A percentile compares a stretch with the other conserved stretches of the same genome.
Evolutionary conservation across 1,284 basidiomycete genomes (phyloP).

Genomic region (Boletellus dicymbophilus): DNA sequence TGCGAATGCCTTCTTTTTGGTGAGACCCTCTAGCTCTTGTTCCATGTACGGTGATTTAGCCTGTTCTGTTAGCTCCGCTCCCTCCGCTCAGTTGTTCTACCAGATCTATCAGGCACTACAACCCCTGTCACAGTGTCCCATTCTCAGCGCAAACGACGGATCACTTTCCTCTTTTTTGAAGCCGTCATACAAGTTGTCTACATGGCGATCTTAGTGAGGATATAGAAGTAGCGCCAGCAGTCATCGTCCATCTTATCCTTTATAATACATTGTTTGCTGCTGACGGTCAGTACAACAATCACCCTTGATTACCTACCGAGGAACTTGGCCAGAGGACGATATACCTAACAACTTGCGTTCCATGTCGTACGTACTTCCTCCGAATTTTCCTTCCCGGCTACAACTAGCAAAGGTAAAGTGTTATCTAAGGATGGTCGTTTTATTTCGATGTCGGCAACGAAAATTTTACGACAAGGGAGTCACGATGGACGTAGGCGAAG

Average conservation of each 20-base stretch:
- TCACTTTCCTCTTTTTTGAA: constrained; percentile 81
- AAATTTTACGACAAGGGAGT: constrained; percentile 1
- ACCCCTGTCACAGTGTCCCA: constrained; percentile 70
- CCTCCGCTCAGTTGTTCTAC: constrained; percentile 87
- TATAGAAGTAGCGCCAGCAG: constrained; percentile 32
- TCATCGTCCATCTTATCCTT: neutral
- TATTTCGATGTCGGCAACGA: too few species aligned
- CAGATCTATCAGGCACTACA: constrained; percentile 43
- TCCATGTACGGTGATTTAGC: neutral
- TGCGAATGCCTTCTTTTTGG: constrained; percentile 94
- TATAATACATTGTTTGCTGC: constrained; percentile 5
- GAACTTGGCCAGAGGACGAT: too few species aligned
- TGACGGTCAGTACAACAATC: too few species aligned
- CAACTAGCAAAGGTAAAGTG: too few species aligned
- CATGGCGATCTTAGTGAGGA: constrained; percentile 76
- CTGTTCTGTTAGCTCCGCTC: constrained; percentile 72
- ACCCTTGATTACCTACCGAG: too few species aligned
- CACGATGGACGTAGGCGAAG: constrained; percentile 13
- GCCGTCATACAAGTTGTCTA: constrained; percentile 80
- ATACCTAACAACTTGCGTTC: too few species aligned
- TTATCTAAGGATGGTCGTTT: too few species aligned
- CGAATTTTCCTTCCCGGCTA: too few species aligned
- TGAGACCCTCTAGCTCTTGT: constrained; percentile 41
- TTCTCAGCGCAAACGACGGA: constrained; percentile 77
- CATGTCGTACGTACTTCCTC: too few species aligned